Evolutionary conservation across 345 rosid species (phyloP).

Genomic region (Physaria fendleri): DNA sequence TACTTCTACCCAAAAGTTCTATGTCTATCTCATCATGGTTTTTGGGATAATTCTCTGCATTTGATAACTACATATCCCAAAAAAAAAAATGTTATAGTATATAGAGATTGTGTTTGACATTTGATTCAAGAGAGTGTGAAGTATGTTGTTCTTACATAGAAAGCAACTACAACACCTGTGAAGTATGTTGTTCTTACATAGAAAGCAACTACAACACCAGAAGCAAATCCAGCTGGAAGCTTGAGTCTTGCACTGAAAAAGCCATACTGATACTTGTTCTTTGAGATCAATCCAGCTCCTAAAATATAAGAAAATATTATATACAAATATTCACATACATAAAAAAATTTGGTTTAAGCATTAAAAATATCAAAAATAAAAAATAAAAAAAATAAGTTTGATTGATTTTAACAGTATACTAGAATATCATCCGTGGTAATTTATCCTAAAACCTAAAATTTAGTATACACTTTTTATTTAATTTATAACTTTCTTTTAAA

Average conservation of each 20-base stretch:
- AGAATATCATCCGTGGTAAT: too few species aligned
- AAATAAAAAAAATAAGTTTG: not conserved
- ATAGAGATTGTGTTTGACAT: too few species aligned
- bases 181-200: constrained; percentile 47
- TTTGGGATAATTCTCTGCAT: constrained; percentile 59
- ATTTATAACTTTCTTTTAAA: too few species aligned
- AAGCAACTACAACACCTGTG: too few species aligned
- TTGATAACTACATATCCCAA: constrained; percentile 62
- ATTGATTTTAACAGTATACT: not conserved
- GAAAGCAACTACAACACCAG: constrained; percentile 94
- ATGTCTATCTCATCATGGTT: constrained; percentile 90
- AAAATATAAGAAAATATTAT: not conserved
- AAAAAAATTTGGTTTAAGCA: not conserved
- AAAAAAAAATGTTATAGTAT: too few species aligned
- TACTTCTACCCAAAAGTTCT: constrained; percentile 76
- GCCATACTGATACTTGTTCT: constrained; percentile 49
- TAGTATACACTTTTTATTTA: too few species aligned
- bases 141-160: too few species aligned
- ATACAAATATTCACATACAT: not conserved
- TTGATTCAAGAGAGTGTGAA: too few species aligned
- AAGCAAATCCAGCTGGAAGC: constrained; percentile 73
- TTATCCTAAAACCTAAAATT: too few species aligned
- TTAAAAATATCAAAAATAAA: not conserved
- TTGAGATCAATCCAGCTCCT: constrained; percentile 79
- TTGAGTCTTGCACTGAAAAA: constrained; percentile 89